Percentiles rank a stretch among this genome's conserved stretches.
Evolutionary conservation across 371 early-diverging fungal genomes (phyloP).

Genomic region (Mortierella sp.): DNA sequence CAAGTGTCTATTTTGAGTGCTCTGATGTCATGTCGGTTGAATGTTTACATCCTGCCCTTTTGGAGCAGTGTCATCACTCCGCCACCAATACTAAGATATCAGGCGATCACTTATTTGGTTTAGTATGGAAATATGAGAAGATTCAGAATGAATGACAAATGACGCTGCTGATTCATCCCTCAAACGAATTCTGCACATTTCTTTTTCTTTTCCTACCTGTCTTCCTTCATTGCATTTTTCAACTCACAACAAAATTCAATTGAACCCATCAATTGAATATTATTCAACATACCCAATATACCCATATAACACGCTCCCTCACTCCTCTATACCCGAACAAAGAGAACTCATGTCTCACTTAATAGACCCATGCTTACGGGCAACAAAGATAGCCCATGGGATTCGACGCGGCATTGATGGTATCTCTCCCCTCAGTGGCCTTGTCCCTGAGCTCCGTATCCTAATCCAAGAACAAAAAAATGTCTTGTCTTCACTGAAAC

Average conservation of each 20-base stretch:
- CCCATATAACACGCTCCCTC: too few relatives aligned
- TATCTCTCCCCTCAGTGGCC: slow-evolving; percentile 49
- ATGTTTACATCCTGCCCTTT: slow-evolving; percentile 9
- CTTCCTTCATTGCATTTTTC: not conserved
- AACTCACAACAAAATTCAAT: not conserved
- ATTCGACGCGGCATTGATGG: slow-evolving; percentile 56
- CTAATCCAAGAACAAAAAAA: slow-evolving; percentile 56
- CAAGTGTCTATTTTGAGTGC: not conserved
- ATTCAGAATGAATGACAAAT: not conserved
- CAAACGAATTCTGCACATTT: not conserved
- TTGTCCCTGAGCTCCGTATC: slow-evolving; percentile 50
- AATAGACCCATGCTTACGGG: slow-evolving; percentile 51
- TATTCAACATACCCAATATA: not conserved
- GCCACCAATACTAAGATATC: not conserved
- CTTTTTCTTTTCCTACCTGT: not conserved
- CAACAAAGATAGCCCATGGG: slow-evolving; percentile 53
- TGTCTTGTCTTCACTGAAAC: slow-evolving; percentile 43
- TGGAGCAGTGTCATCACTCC: not conserved
- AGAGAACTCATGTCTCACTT: slow-evolving; percentile 31
- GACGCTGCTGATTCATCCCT: not conserved
- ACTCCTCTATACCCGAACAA: not conserved
- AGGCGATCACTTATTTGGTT: not conserved
- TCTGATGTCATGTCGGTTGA: not conserved
- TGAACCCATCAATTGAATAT: not conserved
- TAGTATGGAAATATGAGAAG: not conserved